Evolutionary conservation across 768 basidiomycete species (phyloP), one percentile per base, ranked within the genome.

Genomic region (Agaricus subrufescens): DNA sequence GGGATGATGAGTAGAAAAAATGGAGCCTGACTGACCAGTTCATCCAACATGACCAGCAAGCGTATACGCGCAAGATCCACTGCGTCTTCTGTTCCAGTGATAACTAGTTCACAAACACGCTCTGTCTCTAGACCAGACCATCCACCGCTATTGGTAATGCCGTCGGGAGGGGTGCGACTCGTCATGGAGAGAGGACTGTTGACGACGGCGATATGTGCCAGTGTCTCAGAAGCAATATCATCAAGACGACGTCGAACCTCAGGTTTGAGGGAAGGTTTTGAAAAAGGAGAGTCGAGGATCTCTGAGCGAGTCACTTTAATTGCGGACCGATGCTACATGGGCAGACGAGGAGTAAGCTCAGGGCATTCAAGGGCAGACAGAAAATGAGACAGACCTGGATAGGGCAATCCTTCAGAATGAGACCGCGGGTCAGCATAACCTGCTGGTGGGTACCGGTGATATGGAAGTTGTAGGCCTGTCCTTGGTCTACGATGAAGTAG

Each of bases 71-170:
- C 96, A 27, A 95, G 78, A 63, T 96, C 92, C 19, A 96, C 94
- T 38, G 90, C 85, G 65, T 97, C 92, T 42, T 89, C 87, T 45
- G 83, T 79, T 1, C 96, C 96, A 23, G 91, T 92, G 57, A 98
- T 80, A 58, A 95, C 89, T 43, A 98, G 79, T 66, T 97, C 94
- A 65, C 96, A 98, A 46, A 92, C 88, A 56, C 93, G 80, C 69
- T 98, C 96, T 1, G 91, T 91, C 75, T 98, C 96, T 14, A 98
- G 81, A 2, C 95, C 94, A 3, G 88, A 88, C 81, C 91, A 92
- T 37, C 90, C 89, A 27, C 85, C 86, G 62, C 78, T 86, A 60
- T 74, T 87, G 61, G 82, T 87, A 62, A 90, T 85, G 31, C 87
- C 86, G 68, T 87, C 86, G 10, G 89, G 87, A 14, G 89, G 83